Conservation (phyloP, 768 basidiomycete genomes). For the Xerocomellus chrysenteron region DNA sequence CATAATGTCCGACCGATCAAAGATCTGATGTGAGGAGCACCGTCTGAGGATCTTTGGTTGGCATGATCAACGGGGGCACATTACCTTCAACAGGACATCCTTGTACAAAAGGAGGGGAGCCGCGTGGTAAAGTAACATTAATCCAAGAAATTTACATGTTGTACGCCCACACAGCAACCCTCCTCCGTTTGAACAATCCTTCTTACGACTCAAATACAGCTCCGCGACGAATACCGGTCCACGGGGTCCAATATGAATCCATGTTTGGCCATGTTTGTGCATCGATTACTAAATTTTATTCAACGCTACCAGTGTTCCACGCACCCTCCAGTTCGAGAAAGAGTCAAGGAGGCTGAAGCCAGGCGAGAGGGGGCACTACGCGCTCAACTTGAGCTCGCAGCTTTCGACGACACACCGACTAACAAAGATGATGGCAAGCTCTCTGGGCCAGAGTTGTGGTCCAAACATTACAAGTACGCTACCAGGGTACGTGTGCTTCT, state of each 20-base stretch:
- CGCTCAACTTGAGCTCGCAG: too few relatives aligned
- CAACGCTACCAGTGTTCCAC: too few relatives aligned
- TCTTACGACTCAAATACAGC: not conserved
- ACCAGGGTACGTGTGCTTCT: too few relatives aligned
- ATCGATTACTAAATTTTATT: too few relatives aligned
- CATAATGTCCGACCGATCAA: not conserved
- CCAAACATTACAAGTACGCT: constrained; percentile 8
- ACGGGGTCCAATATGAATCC: constrained; percentile 6
- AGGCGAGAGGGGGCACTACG: too few relatives aligned
- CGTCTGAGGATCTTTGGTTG: not conserved
- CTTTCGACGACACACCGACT: too few relatives aligned
- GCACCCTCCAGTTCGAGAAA: too few relatives aligned
- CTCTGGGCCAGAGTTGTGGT: constrained; percentile 5
- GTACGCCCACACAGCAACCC: not conserved
- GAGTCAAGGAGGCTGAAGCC: too few relatives aligned
- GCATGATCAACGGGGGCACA: constrained; percentile 6
- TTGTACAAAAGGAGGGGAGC: not conserved
- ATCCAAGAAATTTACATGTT: too few relatives aligned
- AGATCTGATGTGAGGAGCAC: constrained; percentile 6
- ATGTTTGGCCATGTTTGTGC: constrained; percentile 1
- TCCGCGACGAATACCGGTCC: constrained; percentile 1
- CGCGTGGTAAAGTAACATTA: not conserved
- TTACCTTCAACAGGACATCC: not conserved
- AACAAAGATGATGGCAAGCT: not conserved
- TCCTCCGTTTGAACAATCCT: not conserved